Percentiles rank a stretch among this genome's conserved stretches.
phyloP scores from a whole-genome alignment of 148 eudicot genomes.

The Arctostaphylos glauca region DNA sequence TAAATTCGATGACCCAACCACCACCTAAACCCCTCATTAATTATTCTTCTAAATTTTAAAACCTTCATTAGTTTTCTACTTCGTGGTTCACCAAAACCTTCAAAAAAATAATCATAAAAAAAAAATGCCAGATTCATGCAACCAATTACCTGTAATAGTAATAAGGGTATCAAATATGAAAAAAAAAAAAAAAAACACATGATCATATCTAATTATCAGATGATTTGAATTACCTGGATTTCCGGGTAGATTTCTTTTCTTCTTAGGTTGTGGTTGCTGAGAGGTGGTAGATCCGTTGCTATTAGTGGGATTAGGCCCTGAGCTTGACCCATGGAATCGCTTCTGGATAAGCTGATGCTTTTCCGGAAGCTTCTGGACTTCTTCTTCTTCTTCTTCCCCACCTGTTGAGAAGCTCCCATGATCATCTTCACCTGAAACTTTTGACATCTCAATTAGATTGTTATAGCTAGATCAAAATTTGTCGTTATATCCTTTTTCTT shows the following conservation, averaged over 20 bases:
- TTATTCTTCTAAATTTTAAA: not conserved
- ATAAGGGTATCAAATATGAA: not conserved
- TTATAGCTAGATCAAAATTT: not conserved
- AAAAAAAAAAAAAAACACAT: not conserved
- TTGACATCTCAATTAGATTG: not conserved
- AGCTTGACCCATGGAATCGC: conserved; percentile 4
- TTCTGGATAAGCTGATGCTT: conserved; percentile 10
- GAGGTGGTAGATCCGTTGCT: conserved; percentile 31
- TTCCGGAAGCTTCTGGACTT: conserved; percentile 24
- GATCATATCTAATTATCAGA: not conserved
- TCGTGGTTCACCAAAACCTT: conserved; percentile 8
- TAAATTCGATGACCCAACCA: conserved; percentile 15
- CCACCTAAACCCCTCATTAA: conserved; percentile 6
- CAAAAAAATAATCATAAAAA: not conserved
- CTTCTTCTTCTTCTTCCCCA: conserved; percentile 21
- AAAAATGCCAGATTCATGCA: conserved; percentile 1
- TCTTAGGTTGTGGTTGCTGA: conserved; percentile 34
- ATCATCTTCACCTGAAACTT: conserved; percentile 41
- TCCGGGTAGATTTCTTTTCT: conserved; percentile 60
- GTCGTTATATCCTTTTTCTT: conserved; percentile 7
- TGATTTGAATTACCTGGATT: conserved; percentile 44
- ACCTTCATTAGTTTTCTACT: not conserved
- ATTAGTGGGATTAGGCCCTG: conserved; percentile 15
- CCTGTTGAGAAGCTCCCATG: conserved; percentile 55
- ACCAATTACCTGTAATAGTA: not conserved